Percentiles rank a stretch among this genome's conserved stretches.
Conservation (phyloP, 2,329 filamentous ascomycete genomes). For the Pyrenophora graminea region DNA sequence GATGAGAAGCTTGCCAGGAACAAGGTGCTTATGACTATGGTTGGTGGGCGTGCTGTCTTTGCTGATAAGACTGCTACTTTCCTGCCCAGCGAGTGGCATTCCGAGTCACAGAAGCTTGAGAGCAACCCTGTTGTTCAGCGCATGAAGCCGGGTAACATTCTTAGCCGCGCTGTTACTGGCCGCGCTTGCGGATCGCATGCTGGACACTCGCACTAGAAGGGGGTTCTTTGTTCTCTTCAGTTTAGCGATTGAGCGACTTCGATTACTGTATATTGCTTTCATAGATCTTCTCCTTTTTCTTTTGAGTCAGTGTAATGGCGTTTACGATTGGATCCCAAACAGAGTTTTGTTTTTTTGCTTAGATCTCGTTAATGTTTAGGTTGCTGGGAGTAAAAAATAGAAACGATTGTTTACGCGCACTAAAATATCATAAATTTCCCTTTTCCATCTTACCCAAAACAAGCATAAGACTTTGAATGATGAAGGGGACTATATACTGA, state of each 20-base stretch:
- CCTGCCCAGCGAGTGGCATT: conserved; percentile 2
- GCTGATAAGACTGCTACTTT: conserved; percentile 3
- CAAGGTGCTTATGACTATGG: conserved; percentile 5
- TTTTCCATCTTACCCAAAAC: too few relatives aligned
- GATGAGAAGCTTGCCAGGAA: conserved; percentile 3
- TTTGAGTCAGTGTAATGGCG: too few relatives aligned
- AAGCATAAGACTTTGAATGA: too few relatives aligned
- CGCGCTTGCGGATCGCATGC: conserved; percentile 3
- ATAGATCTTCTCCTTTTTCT: too few relatives aligned
- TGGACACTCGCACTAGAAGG: neutral
- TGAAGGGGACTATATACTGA: too few relatives aligned
- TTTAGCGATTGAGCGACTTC: neutral
- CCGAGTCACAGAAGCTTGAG: conserved; percentile 2
- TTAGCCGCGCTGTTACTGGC: conserved; percentile 2
- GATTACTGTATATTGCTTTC: too few relatives aligned
- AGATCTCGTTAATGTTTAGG: too few relatives aligned
- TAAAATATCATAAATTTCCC: too few relatives aligned
- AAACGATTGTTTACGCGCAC: too few relatives aligned
- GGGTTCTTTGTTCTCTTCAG: neutral
- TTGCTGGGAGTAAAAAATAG: too few relatives aligned
- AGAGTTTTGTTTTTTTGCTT: too few relatives aligned
- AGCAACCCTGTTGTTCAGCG: conserved; percentile 1
- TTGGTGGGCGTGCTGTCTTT: conserved; percentile 6
- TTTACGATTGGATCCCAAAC: too few relatives aligned
- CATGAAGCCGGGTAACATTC: conserved; percentile 7